Percentiles rank a stretch among this genome's conserved stretches.
Conservation (phyloP, 768 basidiomycete genomes). For the Mycena vulgaris region DNA sequence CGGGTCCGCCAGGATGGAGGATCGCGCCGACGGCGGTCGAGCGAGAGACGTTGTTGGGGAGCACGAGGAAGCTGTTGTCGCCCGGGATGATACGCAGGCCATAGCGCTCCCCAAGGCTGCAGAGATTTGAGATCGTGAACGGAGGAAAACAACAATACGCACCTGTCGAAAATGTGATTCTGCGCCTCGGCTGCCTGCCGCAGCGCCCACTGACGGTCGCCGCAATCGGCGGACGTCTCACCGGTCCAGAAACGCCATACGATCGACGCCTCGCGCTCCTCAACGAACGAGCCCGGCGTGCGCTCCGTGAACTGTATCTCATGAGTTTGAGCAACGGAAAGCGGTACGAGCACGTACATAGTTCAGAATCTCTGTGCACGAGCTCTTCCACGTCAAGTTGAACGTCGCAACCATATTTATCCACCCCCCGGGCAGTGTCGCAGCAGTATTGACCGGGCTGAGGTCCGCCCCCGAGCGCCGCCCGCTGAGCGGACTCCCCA, state of each 20-base stretch:
- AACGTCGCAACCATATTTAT: slow-evolving; percentile 85
- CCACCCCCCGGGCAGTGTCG: slow-evolving; percentile 64
- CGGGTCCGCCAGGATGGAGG: slow-evolving; percentile 72
- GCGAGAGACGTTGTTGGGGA: slow-evolving; percentile 87
- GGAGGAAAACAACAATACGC: slow-evolving; percentile 3
- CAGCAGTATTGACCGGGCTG: slow-evolving; percentile 40
- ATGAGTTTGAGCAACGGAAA: neutral
- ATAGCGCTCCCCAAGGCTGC: slow-evolving; percentile 85
- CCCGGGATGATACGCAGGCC: slow-evolving; percentile 89
- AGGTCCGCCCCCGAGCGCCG: slow-evolving; percentile 24
- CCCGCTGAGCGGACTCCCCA: neutral
- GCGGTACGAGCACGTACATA: slow-evolving; percentile 69
- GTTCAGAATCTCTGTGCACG: slow-evolving; percentile 86
- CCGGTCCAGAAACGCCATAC: slow-evolving; percentile 91
- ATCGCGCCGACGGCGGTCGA: slow-evolving; percentile 90
- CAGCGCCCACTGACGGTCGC: slow-evolving; percentile 86
- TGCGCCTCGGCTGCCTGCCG: slow-evolving; percentile 93
- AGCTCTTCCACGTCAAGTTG: slow-evolving; percentile 85
- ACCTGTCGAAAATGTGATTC: slow-evolving; percentile 92
- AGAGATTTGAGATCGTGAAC: neutral
- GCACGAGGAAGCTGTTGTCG: slow-evolving; percentile 83
- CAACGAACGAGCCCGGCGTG: slow-evolving; percentile 88
- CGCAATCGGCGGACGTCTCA: slow-evolving; percentile 53
- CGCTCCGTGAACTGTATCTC: slow-evolving; percentile 84
- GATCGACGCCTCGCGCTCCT: slow-evolving; percentile 86